These are phyloP conservation scores for Pichia sp. DNA, from an alignment of 1,139 yeast genomes.

Conservation along the genomic window DNA sequence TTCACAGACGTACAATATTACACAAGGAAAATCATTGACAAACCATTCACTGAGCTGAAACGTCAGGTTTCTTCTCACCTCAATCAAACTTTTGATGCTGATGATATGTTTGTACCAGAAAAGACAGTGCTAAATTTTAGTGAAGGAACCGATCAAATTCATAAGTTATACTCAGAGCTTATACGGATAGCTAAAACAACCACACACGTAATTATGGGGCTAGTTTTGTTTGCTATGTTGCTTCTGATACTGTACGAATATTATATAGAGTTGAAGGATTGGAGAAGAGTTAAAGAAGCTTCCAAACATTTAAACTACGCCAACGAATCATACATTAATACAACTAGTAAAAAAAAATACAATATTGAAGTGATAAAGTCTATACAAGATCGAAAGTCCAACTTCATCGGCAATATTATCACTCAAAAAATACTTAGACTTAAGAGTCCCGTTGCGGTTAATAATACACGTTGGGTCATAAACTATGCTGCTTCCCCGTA, in stretches of 20 bases:
- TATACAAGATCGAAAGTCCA: slow-evolving; percentile 30
- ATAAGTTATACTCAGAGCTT: slow-evolving; percentile 34
- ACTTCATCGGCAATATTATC: slow-evolving; percentile 17
- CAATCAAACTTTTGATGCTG: slow-evolving; percentile 22
- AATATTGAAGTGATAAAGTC: slow-evolving; percentile 26
- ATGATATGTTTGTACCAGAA: slow-evolving; percentile 26
- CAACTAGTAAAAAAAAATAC: slow-evolving; percentile 15
- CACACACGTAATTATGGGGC: slow-evolving; percentile 38
- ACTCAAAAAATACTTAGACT: slow-evolving; percentile 13
- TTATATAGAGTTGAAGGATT: slow-evolving; percentile 43
- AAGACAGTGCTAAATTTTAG: slow-evolving; percentile 22
- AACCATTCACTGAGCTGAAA: slow-evolving; percentile 53
- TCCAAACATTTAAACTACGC: slow-evolving; percentile 22
- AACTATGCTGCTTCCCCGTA: slow-evolving; percentile 47
- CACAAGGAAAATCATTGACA: slow-evolving; percentile 42
- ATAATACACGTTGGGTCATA: slow-evolving; percentile 42
- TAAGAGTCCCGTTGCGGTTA: slow-evolving; percentile 19
- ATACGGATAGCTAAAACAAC: slow-evolving; percentile 33
- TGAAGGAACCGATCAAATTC: slow-evolving; percentile 34
- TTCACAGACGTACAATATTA: slow-evolving; percentile 52
- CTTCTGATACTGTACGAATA: slow-evolving; percentile 36
- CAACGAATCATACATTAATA: slow-evolving; percentile 13
- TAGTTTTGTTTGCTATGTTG: slow-evolving; percentile 40
- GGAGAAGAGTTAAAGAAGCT: slow-evolving; percentile 43
- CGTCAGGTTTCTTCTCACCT: slow-evolving; percentile 32